Percentiles rank a stretch among this genome's conserved stretches.
These are phyloP conservation scores for Persicaria tinctoria DNA, from an alignment of 148 eudicot species.

Conservation along the genomic window DNA sequence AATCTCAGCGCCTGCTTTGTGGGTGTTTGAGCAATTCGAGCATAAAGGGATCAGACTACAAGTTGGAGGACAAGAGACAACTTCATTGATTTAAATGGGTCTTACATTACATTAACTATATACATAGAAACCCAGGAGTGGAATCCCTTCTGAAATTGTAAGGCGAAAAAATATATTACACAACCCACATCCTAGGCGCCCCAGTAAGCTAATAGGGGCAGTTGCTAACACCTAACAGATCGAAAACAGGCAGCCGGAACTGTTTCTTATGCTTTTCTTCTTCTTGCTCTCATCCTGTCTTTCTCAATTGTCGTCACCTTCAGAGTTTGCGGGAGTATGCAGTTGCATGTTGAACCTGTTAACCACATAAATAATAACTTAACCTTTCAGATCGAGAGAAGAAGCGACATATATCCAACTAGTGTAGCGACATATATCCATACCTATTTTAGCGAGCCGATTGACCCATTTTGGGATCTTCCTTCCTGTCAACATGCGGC, in stretches of 20 bases:
- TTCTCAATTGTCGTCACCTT: conserved; percentile 48
- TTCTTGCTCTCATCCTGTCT: conserved; percentile 46
- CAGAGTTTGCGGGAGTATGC: conserved; percentile 68
- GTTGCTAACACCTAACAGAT: conserved; percentile 18
- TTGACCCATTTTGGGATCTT: conserved; percentile 84
- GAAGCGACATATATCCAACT: no score
- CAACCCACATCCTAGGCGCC: neutral
- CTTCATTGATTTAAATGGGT: conserved; percentile 8
- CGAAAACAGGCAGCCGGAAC: conserved; percentile 63
- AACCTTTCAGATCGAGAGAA: neutral
- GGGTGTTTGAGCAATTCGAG: no score
- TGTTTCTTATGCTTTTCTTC: conserved; percentile 45
- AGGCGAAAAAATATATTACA: conserved; percentile 6
- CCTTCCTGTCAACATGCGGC: conserved; percentile 65
- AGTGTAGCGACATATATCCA: neutral
- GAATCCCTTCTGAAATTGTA: neutral
- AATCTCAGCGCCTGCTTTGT: no score
- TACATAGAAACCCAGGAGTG: neutral
- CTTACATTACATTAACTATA: neutral
- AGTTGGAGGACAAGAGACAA: neutral
- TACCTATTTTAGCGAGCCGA: conserved; percentile 82
- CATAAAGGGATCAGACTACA: neutral
- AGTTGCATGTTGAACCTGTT: conserved; percentile 70
- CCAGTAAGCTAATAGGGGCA: neutral
- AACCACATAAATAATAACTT: neutral